Percentiles rank a stretch among this genome's conserved stretches.
phyloP scores from a whole-genome alignment of 129 eudicot genomes.

The Artemisia annua region DNA sequence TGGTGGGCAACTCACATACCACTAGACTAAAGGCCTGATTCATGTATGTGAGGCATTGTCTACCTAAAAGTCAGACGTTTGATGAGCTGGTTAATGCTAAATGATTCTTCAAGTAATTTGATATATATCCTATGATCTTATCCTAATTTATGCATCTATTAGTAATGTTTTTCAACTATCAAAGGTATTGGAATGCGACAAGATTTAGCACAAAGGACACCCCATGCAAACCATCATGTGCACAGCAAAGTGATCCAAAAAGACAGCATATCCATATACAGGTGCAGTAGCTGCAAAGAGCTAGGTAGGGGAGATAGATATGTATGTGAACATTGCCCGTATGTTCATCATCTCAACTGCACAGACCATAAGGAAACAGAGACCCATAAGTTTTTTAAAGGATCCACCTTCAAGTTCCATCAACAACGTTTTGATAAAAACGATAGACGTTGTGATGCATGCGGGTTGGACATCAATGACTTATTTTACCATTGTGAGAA shows the following conservation, averaged over 20 bases:
- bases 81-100: too few species aligned
- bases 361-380: background rate
- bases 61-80: too few species aligned
- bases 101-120: too few species aligned
- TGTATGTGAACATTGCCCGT: constrained; percentile 10
- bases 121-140: too few species aligned
- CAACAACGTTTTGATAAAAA: background rate
- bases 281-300: background rate
- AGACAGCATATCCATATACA: background rate
- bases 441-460: constrained; percentile 1
- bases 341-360: constrained; percentile 15
- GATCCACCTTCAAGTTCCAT: constrained; percentile 9
- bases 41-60: too few species aligned
- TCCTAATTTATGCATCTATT: too few species aligned
- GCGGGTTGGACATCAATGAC: constrained; percentile 5
- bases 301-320: constrained; percentile 1
- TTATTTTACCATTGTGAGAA: background rate
- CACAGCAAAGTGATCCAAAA: background rate
- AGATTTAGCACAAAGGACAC: background rate
- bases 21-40: too few species aligned
- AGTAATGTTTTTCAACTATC: background rate
- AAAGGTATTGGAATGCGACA: background rate
- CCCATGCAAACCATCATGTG: background rate
- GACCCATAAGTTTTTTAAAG: background rate
- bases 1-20: too few species aligned